Percentiles rank a stretch among this genome's conserved stretches.
phyloP scores from a whole-genome alignment of 192 early-diverging fungal genomes.

The Globomyces pollinis-pini region DNA sequence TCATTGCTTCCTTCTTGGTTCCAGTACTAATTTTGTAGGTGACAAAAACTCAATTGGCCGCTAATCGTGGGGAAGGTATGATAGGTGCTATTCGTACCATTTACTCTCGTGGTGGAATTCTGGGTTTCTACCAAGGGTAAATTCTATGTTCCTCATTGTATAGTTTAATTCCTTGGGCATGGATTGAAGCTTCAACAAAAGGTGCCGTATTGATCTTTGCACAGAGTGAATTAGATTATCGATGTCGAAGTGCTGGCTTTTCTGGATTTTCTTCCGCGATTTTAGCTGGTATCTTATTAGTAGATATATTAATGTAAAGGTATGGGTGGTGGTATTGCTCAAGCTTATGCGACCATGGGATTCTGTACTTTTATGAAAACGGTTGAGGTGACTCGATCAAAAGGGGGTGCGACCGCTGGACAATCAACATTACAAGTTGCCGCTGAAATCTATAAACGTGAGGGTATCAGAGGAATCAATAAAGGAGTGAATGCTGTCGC shows the following conservation, averaged over 20 bases:
- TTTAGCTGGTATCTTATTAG: constrained; percentile 20
- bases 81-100: constrained; percentile 56
- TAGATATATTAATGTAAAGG: constrained; percentile 67
- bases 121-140: constrained; percentile 81
- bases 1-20: neutral
- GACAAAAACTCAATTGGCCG: constrained; percentile 11
- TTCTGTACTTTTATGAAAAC: constrained; percentile 96
- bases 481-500: constrained; percentile 88
- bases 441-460: constrained; percentile 69
- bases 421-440: constrained; percentile 72
- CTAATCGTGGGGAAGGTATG: constrained; percentile 70
- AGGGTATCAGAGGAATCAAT: constrained; percentile 84
- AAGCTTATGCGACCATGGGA: constrained; percentile 84
- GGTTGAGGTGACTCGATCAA: constrained; percentile 56
- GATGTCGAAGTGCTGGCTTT: neutral
- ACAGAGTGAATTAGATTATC: constrained; percentile 51
- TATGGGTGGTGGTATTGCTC: constrained; percentile 81
- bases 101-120: constrained; percentile 64
- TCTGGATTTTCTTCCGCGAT: constrained; percentile 28
- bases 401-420: constrained; percentile 43
- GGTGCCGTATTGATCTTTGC: constrained; percentile 54
- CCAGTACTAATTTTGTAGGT: neutral
- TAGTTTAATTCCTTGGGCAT: constrained; percentile 46
- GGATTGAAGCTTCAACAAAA: constrained; percentile 59
- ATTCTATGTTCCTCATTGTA: constrained; percentile 22